Evolutionary conservation across 1,284 basidiomycete genomes (phyloP).

Genomic region (Trametes sp.): DNA sequence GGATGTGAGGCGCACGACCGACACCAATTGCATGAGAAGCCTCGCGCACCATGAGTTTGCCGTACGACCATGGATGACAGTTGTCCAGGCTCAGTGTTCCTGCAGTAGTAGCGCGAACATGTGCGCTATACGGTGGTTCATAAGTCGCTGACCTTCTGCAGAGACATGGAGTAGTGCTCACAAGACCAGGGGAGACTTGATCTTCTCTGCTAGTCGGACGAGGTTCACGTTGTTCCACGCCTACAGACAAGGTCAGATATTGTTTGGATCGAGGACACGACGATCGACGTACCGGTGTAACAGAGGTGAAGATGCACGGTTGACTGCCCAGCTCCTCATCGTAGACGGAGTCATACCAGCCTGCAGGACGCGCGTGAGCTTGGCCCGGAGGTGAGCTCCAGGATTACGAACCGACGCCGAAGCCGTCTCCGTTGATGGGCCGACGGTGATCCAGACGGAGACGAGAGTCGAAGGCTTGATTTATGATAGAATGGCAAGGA

Average conservation of each 20-base stretch:
- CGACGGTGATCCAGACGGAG: constrained; percentile 81
- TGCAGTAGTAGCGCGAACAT: constrained; percentile 90
- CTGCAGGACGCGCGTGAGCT: constrained; percentile 45
- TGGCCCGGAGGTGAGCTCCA: constrained; percentile 2
- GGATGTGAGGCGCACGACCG: neutral
- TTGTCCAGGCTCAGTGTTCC: constrained; percentile 91
- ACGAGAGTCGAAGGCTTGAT: constrained; percentile 93
- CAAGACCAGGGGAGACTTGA: constrained; percentile 94
- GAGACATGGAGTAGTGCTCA: constrained; percentile 47
- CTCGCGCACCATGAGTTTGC: constrained; percentile 81
- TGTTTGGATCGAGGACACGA: too few relatives aligned
- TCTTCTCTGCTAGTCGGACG: constrained; percentile 90
- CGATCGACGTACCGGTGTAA: constrained; percentile 76
- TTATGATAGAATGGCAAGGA: constrained; percentile 95
- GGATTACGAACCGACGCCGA: constrained; percentile 88
- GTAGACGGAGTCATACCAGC: constrained; percentile 85
- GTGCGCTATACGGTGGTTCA: constrained; percentile 62
- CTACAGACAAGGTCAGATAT: constrained; percentile 45
- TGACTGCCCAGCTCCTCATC: constrained; percentile 85
- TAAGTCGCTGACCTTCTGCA: neutral
- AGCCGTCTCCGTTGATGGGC: constrained; percentile 96
- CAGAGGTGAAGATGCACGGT: constrained; percentile 97
- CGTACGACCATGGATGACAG: constrained; percentile 91
- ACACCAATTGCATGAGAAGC: neutral
- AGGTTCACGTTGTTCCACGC: constrained; percentile 97